Evolutionary conservation across 768 basidiomycete species (phyloP).

Genomic region (Tylopilus felleus): DNA sequence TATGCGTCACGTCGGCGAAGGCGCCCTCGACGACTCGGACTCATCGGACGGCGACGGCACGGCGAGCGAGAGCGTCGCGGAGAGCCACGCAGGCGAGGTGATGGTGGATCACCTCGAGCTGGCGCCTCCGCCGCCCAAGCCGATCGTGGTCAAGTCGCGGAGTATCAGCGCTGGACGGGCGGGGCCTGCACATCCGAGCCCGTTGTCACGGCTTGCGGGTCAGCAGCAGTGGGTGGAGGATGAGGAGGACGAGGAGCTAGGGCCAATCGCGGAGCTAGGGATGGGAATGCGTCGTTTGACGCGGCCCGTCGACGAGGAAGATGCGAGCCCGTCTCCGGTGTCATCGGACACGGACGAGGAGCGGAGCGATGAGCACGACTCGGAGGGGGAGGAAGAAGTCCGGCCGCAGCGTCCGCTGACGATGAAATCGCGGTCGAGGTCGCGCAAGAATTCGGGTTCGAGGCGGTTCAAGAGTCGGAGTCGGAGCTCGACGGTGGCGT

Average conservation of each 20-base stretch:
- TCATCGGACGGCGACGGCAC: conserved; percentile 43
- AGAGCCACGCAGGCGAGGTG: conserved; percentile 22
- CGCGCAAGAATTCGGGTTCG: conserved; percentile 30
- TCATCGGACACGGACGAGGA: conserved; percentile 64
- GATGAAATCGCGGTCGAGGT: conserved; percentile 20
- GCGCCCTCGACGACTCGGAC: conserved; percentile 75
- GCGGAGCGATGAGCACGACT: conserved; percentile 35
- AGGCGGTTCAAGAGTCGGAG: conserved; percentile 41
- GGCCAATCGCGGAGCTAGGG: too few relatives aligned
- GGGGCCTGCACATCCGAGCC: conserved; percentile 53
- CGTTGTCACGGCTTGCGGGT: conserved; percentile 56
- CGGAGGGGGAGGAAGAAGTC: conserved; percentile 6
- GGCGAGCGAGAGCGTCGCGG: conserved; percentile 18
- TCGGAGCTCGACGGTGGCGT: conserved; percentile 66
- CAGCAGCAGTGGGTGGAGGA: conserved; percentile 54
- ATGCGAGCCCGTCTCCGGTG: conserved; percentile 52
- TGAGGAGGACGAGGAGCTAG: conserved; percentile 40
- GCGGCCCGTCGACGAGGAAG: conserved; percentile 42
- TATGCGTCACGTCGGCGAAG: conserved; percentile 68
- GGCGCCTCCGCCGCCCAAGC: conserved; percentile 16
- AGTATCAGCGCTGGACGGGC: conserved; percentile 26
- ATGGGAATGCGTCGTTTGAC: background rate
- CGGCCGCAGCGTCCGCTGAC: background rate
- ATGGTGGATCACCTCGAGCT: conserved; percentile 34
- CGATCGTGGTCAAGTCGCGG: conserved; percentile 37